A percentile compares a stretch with the other conserved stretches of the same genome.
phyloP scores from a whole-genome alignment of 306 rosid species.

The Prunus mongolica region DNA sequence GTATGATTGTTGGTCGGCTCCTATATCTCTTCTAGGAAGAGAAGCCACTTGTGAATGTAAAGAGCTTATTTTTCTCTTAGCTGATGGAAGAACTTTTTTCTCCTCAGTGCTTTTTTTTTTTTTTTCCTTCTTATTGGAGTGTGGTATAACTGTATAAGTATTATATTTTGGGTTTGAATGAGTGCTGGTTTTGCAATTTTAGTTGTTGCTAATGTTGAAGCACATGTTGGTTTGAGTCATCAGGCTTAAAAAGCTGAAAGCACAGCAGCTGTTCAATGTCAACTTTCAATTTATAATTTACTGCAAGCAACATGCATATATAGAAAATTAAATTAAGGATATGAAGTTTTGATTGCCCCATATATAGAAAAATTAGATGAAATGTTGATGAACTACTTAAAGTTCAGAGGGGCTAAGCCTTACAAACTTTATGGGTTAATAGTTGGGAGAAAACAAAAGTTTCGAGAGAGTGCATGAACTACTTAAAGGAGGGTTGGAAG shows the following conservation, averaged over 20 bases:
- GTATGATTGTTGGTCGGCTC: neutral
- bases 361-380: too few species aligned
- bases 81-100: neutral
- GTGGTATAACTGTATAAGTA: neutral
- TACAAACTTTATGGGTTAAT: too few species aligned
- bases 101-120: too few species aligned
- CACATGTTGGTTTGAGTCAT: neutral
- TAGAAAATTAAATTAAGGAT: too few species aligned
- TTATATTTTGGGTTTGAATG: neutral
- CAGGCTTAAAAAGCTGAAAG: neutral
- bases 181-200: neutral
- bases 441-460: neutral
- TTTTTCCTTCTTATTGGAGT: neutral
- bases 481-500: neutral
- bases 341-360: too few species aligned
- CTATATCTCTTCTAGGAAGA: neutral
- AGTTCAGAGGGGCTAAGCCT: too few species aligned
- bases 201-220: neutral
- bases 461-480: neutral
- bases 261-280: too few species aligned
- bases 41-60: conserved; percentile 4
- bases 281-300: too few species aligned
- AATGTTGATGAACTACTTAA: too few species aligned
- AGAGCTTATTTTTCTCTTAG: neutral
- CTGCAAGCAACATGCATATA: too few species aligned